Conservation (phyloP, 2,329 filamentous ascomycete species). For the Hymenoscyphus albidus region DNA sequence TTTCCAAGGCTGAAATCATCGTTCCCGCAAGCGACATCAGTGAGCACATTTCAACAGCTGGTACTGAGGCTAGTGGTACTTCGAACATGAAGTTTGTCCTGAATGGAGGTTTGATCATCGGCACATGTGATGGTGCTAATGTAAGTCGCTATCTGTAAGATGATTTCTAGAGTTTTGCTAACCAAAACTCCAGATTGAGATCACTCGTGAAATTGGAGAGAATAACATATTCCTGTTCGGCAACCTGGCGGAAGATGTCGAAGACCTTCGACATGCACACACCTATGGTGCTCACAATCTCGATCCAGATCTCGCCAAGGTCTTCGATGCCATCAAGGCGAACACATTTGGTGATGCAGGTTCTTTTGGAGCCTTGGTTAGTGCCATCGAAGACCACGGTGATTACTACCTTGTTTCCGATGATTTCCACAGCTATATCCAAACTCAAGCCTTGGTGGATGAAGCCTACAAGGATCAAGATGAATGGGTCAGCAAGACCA, state of each 20-base stretch:
- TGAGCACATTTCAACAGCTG: conserved; percentile 97
- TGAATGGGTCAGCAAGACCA: conserved; percentile 87
- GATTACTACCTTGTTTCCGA: conserved; percentile 98
- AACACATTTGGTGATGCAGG: conserved; percentile 76
- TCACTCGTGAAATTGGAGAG: conserved; percentile 93
- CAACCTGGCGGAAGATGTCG: conserved; percentile 91
- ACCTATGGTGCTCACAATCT: conserved; percentile 76
- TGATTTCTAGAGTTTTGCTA: conserved; percentile 8
- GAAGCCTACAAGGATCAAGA: conserved; percentile 89
- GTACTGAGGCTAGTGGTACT: conserved; percentile 84
- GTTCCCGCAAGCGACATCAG: conserved; percentile 91
- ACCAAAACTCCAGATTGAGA: conserved; percentile 67
- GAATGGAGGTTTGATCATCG: conserved; percentile 95
- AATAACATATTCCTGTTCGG: conserved; percentile 99
- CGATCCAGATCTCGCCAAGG: conserved; percentile 70
- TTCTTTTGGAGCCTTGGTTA: conserved; percentile 78
- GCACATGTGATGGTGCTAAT: conserved; percentile 96
- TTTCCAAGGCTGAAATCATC: conserved; percentile 98
- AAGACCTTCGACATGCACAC: conserved; percentile 88
- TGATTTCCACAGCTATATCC: conserved; percentile 92
- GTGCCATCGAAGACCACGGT: conserved; percentile 84
- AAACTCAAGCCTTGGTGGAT: conserved; percentile 88
- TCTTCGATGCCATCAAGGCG: conserved; percentile 78
- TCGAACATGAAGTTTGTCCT: conserved; percentile 99
- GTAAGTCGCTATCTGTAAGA: conserved; percentile 49